These are phyloP conservation scores for Canariomyces notabilis DNA, from an alignment of 2,329 filamentous ascomycete genomes.

Conservation along the genomic window DNA sequence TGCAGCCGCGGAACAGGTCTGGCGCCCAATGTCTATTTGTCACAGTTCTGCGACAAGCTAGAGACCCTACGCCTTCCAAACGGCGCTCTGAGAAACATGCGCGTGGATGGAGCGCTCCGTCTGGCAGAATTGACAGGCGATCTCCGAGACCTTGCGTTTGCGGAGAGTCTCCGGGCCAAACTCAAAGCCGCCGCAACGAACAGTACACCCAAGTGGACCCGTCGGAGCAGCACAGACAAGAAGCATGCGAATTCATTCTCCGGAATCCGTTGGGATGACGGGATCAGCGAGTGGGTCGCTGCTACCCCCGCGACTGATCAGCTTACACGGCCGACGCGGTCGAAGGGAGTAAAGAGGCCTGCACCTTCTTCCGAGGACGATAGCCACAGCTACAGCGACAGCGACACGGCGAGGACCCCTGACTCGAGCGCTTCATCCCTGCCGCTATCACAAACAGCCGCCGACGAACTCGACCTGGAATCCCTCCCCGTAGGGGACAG, in stretches of 20 bases:
- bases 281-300: conserved; percentile 36
- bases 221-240: conserved; percentile 2
- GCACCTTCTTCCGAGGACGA: neutral
- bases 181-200: neutral
- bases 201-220: neutral
- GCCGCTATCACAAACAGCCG: neutral
- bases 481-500: too few species aligned
- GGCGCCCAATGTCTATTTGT: conserved; percentile 36
- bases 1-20: conserved; percentile 38
- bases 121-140: conserved; percentile 49
- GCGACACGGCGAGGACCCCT: neutral
- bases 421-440: neutral
- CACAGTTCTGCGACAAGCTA: conserved; percentile 38
- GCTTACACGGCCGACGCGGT: neutral
- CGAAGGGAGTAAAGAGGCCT: neutral
- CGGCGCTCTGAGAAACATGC: conserved; percentile 35
- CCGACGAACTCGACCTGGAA: neutral
- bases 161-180: conserved; percentile 38
- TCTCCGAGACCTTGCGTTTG: conserved; percentile 49
- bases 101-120: conserved; percentile 45
- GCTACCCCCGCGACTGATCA: conserved; percentile 16
- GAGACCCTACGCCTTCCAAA: conserved; percentile 31
- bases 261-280: conserved; percentile 34
- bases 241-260: conserved; percentile 15
- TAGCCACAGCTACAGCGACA: neutral